A percentile compares a stretch with the other conserved stretches of the same genome.
phyloP scores from a whole-genome alignment of 306 rosid genomes.

The Pterocarpus macrocarpus region DNA sequence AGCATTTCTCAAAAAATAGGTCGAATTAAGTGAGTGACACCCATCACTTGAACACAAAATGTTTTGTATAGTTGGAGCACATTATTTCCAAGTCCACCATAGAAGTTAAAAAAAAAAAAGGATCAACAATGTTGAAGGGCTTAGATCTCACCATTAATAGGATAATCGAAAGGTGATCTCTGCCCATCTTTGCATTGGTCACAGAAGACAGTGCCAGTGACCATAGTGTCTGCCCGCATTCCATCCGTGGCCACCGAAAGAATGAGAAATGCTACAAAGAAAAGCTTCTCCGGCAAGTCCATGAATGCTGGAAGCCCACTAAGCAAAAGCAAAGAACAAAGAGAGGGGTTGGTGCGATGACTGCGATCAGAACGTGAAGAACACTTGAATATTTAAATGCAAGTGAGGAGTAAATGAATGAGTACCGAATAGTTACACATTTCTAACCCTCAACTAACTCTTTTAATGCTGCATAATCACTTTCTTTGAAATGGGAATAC shows the following conservation, averaged over 20 bases:
- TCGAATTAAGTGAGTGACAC: not conserved
- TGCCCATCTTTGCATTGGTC: constrained; percentile 97
- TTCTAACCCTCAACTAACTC: constrained; percentile 74
- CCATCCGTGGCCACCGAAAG: constrained; percentile 57
- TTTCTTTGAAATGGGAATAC: constrained; percentile 30
- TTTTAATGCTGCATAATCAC: constrained; percentile 56
- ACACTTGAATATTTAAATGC: constrained; percentile 42
- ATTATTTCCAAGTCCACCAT: not conserved
- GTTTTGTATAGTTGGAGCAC: not conserved
- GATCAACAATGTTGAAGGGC: constrained; percentile 22
- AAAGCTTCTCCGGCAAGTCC: constrained; percentile 57
- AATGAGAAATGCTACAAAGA: constrained; percentile 55
- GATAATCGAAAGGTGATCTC: constrained; percentile 76
- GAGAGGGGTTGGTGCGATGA: constrained; percentile 43
- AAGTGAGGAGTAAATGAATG: constrained; percentile 23
- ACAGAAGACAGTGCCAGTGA: constrained; percentile 87
- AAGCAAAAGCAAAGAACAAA: constrained; percentile 19
- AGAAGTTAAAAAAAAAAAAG: not conserved
- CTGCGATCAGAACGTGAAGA: constrained; percentile 43
- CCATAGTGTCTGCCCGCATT: constrained; percentile 63
- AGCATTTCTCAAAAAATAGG: not conserved
- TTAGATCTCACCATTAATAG: constrained; percentile 69
- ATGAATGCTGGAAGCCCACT: constrained; percentile 54
- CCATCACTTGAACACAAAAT: not conserved
- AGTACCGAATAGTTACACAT: constrained; percentile 22